Evolutionary conservation across 2,329 filamentous ascomycete species (phyloP).

Genomic region (Geosmithia flava): DNA sequence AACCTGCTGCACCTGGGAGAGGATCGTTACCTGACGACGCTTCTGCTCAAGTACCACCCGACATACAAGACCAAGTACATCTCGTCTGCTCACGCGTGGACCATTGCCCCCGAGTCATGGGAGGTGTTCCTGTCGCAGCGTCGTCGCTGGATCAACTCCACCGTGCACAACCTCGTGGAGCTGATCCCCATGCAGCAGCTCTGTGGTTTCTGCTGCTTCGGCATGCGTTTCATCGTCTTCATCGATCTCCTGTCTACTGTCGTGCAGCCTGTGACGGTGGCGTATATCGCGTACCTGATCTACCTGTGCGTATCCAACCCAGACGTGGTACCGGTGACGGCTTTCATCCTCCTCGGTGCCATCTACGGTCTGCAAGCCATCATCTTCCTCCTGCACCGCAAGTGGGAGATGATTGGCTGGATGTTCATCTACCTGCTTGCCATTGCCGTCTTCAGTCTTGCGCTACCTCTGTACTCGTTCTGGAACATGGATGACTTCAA

Average conservation of each 20-base stretch:
- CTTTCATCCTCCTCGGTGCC: constrained; percentile 84
- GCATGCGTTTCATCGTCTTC: constrained; percentile 97
- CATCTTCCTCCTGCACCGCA: constrained; percentile 91
- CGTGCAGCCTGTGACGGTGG: constrained; percentile 81
- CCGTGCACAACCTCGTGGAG: constrained; percentile 93
- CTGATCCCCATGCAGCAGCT: constrained; percentile 87
- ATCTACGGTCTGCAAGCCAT: constrained; percentile 95
- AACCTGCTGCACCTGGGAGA: constrained; percentile 93
- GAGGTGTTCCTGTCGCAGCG: constrained; percentile 91
- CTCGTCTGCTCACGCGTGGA: constrained; percentile 86
- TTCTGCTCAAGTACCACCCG: constrained; percentile 82
- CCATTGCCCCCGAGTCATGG: constrained; percentile 92
- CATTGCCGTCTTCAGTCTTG: constrained; percentile 84
- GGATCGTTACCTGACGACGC: constrained; percentile 91
- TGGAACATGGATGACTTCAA: constrained; percentile 99
- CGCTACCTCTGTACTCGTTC: constrained; percentile 85
- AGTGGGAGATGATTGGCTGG: constrained; percentile 99
- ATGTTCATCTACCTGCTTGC: constrained; percentile 93
- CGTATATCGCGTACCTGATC: constrained; percentile 83
- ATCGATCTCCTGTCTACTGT: constrained; percentile 85
- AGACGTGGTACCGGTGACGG: constrained; percentile 62
- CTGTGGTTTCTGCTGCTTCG: constrained; percentile 99
- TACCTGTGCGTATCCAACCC: constrained; percentile 53
- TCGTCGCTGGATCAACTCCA: constrained; percentile 99
- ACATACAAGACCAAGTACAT: constrained; percentile 99